Evolutionary conservation across 75 land plant species (phyloP).

Genomic region (Pinus taeda): DNA sequence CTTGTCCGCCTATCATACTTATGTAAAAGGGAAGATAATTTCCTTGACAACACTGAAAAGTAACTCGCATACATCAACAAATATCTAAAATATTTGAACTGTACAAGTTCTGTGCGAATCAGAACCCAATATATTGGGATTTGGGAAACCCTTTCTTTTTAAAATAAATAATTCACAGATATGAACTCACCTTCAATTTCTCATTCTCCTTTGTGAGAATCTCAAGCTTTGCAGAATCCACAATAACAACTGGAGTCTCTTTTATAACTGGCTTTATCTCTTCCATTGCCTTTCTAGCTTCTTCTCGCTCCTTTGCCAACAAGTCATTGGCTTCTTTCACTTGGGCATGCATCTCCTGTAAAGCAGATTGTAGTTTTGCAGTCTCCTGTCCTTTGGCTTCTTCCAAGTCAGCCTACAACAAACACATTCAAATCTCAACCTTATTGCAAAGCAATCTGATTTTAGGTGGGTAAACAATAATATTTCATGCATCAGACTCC

Average conservation of each 20-base stretch:
- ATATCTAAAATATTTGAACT: not conserved
- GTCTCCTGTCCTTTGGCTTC: constrained; percentile 88
- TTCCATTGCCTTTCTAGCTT: constrained; percentile 53
- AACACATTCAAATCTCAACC: not conserved
- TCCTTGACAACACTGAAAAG: not conserved
- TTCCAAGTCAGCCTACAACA: constrained; percentile 76
- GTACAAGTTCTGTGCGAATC: not conserved
- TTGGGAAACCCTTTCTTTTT: not conserved
- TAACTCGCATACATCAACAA: not conserved
- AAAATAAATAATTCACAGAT: not conserved
- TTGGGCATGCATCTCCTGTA: constrained; percentile 66
- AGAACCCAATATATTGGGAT: not conserved
- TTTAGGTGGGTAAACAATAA: not conserved
- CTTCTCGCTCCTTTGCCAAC: constrained; percentile 61
- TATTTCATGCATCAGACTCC: not conserved
- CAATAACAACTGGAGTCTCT: constrained; percentile 42
- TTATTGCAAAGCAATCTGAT: constrained; percentile 9
- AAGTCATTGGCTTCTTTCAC: constrained; percentile 47
- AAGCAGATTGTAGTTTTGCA: constrained; percentile 67
- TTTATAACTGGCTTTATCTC: constrained; percentile 52
- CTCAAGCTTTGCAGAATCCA: constrained; percentile 63
- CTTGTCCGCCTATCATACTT: not conserved
- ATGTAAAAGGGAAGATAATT: not conserved
- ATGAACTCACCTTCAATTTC: constrained; percentile 69
- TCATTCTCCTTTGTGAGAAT: constrained; percentile 78